Percentiles rank a stretch among this genome's conserved stretches.
phyloP scores from a whole-genome alignment of 495 filamentous ascomycete species.

The Pyrenopolyporus hunteri region DNA sequence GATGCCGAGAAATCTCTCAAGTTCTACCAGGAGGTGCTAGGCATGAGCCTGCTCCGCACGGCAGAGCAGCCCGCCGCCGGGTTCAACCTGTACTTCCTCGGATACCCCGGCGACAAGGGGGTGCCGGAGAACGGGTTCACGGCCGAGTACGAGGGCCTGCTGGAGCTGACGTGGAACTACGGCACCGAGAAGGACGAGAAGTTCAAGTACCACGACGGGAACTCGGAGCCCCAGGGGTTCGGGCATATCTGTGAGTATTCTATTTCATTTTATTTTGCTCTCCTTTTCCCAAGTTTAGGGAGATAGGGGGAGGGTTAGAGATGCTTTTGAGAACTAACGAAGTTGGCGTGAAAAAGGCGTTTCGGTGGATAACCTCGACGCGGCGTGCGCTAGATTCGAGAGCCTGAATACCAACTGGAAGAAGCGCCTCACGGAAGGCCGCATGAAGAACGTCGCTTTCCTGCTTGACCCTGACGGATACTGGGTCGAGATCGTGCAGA shows the following conservation, averaged over 20 bases:
- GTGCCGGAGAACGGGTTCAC: slow-evolving; percentile 57
- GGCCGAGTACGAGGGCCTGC: slow-evolving; percentile 76
- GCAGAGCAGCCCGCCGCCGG: slow-evolving; percentile 69
- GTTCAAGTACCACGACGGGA: slow-evolving; percentile 92
- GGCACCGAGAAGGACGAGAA: slow-evolving; percentile 88
- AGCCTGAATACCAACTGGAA: slow-evolving; percentile 84
- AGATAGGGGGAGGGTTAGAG: too few relatives aligned
- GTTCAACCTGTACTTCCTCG: slow-evolving; percentile 94
- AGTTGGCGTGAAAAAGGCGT: slow-evolving; percentile 65
- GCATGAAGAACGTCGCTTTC: slow-evolving; percentile 96
- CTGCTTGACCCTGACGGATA: slow-evolving; percentile 91
- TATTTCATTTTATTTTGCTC: background rate
- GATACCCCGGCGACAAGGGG: slow-evolving; percentile 65
- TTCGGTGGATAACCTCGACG: slow-evolving; percentile 86
- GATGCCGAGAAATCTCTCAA: slow-evolving; percentile 79
- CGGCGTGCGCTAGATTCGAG: slow-evolving; percentile 85
- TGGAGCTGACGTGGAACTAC: slow-evolving; percentile 96
- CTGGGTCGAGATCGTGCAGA: slow-evolving; percentile 90
- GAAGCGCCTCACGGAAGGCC: slow-evolving; percentile 89
- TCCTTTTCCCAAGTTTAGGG: background rate
- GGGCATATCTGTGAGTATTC: slow-evolving; percentile 78
- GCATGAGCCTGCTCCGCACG: slow-evolving; percentile 81
- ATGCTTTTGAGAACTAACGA: slow-evolving; percentile 42
- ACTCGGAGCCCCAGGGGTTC: slow-evolving; percentile 89
- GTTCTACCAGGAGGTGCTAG: slow-evolving; percentile 90